Base-by-base conservation (phyloP, 2,329 filamentous ascomycete species). In the Lasiodiplodia hormozganensis region DNA sequence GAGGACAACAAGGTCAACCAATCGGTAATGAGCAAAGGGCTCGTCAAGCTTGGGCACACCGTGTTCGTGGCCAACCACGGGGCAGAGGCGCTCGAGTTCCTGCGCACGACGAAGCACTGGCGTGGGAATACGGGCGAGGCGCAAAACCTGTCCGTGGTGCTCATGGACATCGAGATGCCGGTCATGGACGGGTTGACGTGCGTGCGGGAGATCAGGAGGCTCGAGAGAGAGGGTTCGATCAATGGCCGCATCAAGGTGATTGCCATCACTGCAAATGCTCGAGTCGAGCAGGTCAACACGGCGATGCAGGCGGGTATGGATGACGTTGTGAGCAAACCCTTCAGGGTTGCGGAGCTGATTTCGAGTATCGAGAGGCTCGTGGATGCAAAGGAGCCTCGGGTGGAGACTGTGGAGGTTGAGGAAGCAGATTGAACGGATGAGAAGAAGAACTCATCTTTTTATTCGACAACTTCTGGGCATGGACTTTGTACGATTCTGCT, bases 281-380 rank as follows among this genome's bases (percentile, higher is more conserved):
- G 78, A 14, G 71, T 77, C 51, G 77, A 78, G 70, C 78, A 79
- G 70, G 77, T 80, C 23, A 73, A 77, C 25, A 73, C 70, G 12
- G 78, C 78, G 4, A 76, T 77, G 62, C 69, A 72, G 47, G 77
- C 77, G 49, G 78, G 78, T 14, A 76, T 77, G 43, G 89, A 93
- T 77, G 89, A 90, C 78, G 88, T 94, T 53, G 91, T 95, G 43
- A 90, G 90, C 1, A 95, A 95, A 76, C 92, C 92, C 3, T 95
- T 94, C 76, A 70, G 74, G 2, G 74, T 78, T 28, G 70, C 70
- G 1, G 76, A 77, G 57, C 62, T 78, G 49, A 68, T 75, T 34
- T 67, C 53, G 0, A 72, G 71, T 10, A 76, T 76, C 18, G 67
- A 68, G 25, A 16, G 67, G 14, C 28, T 68, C 18, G 28, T 68